A percentile compares a stretch with the other conserved stretches of the same genome.
phyloP scores from a whole-genome alignment of 2,329 filamentous ascomycete species.

The Cytospora chrysosperma region DNA sequence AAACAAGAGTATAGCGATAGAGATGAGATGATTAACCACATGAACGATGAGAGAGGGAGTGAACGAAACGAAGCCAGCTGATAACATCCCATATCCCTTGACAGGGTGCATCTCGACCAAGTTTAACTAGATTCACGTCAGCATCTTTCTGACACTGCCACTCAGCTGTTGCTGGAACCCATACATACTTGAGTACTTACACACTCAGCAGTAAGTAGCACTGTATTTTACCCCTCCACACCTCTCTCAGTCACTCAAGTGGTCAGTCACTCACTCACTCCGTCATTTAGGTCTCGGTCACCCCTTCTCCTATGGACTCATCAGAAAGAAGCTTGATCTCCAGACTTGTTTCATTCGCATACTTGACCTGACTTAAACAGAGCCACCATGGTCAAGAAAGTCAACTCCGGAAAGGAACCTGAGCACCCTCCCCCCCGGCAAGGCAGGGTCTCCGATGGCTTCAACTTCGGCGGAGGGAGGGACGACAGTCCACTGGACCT shows the following conservation, averaged over 20 bases:
- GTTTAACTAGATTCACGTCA: not conserved
- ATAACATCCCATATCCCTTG: not conserved
- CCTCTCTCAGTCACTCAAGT: not conserved
- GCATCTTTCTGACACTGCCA: too few relatives aligned
- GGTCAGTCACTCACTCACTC: not conserved
- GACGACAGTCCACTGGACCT: constrained; percentile 39
- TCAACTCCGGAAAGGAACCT: not conserved
- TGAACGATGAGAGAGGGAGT: not conserved
- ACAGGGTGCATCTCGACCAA: not conserved
- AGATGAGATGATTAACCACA: not conserved
- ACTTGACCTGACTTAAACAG: not conserved
- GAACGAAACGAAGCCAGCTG: not conserved
- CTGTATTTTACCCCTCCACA: not conserved
- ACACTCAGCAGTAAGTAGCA: too few relatives aligned
- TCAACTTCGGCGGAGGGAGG: constrained; percentile 25
- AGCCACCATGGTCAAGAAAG: constrained; percentile 14
- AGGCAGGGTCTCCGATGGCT: constrained; percentile 37
- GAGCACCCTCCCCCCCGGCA: constrained; percentile 2
- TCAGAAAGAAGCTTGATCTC: not conserved
- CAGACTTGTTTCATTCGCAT: not conserved
- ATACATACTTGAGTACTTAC: too few relatives aligned
- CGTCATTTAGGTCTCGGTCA: not conserved
- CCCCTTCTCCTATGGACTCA: not conserved
- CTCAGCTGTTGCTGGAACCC: not conserved
- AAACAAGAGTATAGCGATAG: not conserved